phyloP scores from a whole-genome alignment of 768 basidiomycete genomes.

The Lanmaoa rubissima region DNA sequence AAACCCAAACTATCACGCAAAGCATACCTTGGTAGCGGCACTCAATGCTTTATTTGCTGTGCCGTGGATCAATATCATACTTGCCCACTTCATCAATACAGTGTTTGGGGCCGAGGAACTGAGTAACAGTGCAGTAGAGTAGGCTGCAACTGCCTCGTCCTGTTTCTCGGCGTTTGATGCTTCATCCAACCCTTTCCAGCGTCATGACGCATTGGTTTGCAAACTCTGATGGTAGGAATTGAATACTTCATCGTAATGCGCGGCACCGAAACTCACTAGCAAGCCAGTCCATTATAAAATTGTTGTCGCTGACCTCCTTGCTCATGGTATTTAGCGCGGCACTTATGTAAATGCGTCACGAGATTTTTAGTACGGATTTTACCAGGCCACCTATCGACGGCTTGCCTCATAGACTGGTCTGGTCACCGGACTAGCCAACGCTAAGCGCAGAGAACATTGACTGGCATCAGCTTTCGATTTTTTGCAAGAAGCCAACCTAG shows the following conservation, averaged over 20 bases:
- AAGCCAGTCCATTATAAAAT: no score
- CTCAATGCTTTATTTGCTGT: not conserved
- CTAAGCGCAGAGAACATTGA: no score
- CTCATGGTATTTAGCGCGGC: no score
- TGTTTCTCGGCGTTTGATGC: not conserved
- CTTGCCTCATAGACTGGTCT: no score
- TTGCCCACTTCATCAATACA: conserved; percentile 1
- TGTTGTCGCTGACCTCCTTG: not conserved
- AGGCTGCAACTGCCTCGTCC: not conserved
- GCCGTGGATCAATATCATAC: not conserved
- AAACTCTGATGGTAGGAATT: conserved; percentile 1
- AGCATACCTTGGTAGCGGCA: no score
- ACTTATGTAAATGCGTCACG: no score
- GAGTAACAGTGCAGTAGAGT: not conserved
- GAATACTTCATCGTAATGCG: fast-evolving
- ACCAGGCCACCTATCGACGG: no score
- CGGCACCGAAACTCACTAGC: not conserved
- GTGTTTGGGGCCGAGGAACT: not conserved
- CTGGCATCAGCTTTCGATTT: no score
- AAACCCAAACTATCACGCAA: not conserved
- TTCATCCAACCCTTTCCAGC: not conserved
- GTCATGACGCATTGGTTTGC: not conserved
- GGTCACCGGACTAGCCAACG: no score
- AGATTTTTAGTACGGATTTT: no score
- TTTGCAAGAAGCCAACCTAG: no score